phyloP scores from a whole-genome alignment of 2,329 filamentous ascomycete genomes.

The Arthrocladium fulminans region DNA sequence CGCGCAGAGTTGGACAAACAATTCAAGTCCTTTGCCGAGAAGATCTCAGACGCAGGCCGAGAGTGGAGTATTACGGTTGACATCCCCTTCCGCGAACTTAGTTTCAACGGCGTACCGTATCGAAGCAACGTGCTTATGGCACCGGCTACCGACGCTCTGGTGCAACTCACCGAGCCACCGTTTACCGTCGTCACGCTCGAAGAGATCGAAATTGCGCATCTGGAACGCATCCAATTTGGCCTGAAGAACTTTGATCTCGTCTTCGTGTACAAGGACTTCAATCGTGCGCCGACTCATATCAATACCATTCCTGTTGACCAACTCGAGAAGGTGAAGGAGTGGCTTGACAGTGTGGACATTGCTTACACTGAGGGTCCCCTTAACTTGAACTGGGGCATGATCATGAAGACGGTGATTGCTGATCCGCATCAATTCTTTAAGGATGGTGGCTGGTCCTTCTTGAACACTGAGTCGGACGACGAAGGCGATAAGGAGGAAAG shows the following conservation, averaged over 20 bases:
- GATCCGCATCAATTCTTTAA: conserved; percentile 92
- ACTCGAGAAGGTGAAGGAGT: conserved; percentile 92
- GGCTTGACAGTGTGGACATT: conserved; percentile 92
- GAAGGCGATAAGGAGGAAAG: conserved; percentile 62
- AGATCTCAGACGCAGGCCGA: conserved; percentile 90
- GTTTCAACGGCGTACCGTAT: conserved; percentile 93
- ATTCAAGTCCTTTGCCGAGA: conserved; percentile 94
- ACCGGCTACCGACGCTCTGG: conserved; percentile 91
- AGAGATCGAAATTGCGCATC: conserved; percentile 90
- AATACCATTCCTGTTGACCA: conserved; percentile 97
- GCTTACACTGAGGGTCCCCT: conserved; percentile 88
- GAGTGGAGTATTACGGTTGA: conserved; percentile 88
- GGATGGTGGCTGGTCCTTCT: conserved; percentile 91
- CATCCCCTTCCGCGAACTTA: conserved; percentile 91
- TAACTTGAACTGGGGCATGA: conserved; percentile 97
- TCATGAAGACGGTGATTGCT: conserved; percentile 96
- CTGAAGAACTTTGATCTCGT: conserved; percentile 99
- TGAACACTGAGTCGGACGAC: conserved; percentile 78
- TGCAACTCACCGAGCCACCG: conserved; percentile 92
- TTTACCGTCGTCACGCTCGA: conserved; percentile 94
- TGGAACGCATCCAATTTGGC: conserved; percentile 92
- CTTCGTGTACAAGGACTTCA: conserved; percentile 96
- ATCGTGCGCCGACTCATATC: conserved; percentile 80
- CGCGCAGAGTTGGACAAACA: conserved; percentile 87
- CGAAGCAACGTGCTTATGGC: conserved; percentile 93